phyloP scores from a whole-genome alignment of 2,329 filamentous ascomycete species.

The Microsporum ferrugineum region DNA sequence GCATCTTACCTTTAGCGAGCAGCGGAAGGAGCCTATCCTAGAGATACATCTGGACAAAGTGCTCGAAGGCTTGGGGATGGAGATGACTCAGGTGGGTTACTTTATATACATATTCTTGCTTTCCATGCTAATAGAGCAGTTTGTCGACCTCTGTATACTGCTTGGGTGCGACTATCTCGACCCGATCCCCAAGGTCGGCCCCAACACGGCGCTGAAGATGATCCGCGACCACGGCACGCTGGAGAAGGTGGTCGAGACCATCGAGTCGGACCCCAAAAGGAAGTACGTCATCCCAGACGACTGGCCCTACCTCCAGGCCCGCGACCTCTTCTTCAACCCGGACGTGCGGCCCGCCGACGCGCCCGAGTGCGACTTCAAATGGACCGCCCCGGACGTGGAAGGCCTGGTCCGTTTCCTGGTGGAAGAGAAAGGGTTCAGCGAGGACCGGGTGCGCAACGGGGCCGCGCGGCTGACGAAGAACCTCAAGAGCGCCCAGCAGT shows the following conservation, averaged over 20 bases:
- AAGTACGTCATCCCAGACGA: constrained; percentile 87
- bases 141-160: constrained; percentile 94
- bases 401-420: constrained; percentile 84
- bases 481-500: constrained; percentile 80
- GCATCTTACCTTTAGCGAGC: constrained; percentile 93
- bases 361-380: constrained; percentile 90
- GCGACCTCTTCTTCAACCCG: constrained; percentile 80
- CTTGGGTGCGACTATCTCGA: constrained; percentile 97
- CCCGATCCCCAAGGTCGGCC: constrained; percentile 87
- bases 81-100: constrained; percentile 58
- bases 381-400: constrained; percentile 86
- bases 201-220: constrained; percentile 80
- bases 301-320: constrained; percentile 89
- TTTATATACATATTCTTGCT: not conserved
- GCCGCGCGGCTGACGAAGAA: constrained; percentile 77
- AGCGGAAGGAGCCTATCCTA: constrained; percentile 93
- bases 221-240: constrained; percentile 85
- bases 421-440: constrained; percentile 89
- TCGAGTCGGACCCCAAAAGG: constrained; percentile 62
- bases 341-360: constrained; percentile 77
- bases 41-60: constrained; percentile 85
- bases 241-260: constrained; percentile 72
- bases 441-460: constrained; percentile 75
- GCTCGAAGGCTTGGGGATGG: constrained; percentile 78
- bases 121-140: constrained; percentile 41